Percentiles rank a stretch among this genome's conserved stretches.
Evolutionary conservation across 1,284 basidiomycete species (phyloP).

Genomic region (Malassezia cuniculi): DNA sequence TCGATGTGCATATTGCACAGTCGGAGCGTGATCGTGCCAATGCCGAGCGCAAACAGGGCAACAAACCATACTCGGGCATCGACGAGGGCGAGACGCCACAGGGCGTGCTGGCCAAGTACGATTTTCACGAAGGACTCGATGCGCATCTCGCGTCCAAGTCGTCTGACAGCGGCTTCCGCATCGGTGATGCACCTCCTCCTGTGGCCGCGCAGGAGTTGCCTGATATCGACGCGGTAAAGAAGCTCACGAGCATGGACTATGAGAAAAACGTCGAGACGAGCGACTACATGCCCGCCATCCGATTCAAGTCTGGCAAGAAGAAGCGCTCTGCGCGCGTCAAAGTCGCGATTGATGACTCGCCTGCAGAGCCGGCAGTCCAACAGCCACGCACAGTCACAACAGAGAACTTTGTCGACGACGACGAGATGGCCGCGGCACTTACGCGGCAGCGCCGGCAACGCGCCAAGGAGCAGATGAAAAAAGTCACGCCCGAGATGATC

Average conservation of each 20-base stretch:
- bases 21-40: conserved; percentile 64
- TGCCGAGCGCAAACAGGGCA: conserved; percentile 74
- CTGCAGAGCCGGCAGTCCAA: conserved; percentile 44
- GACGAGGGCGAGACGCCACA: conserved; percentile 77
- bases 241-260: conserved; percentile 74
- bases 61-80: conserved; percentile 79
- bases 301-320: conserved; percentile 56
- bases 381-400: conserved; percentile 11
- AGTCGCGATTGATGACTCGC: conserved; percentile 52
- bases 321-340: conserved; percentile 53
- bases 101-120: conserved; percentile 83
- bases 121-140: conserved; percentile 62
- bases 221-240: too few species aligned
- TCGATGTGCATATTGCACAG: conserved; percentile 84
- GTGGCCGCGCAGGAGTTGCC: conserved; percentile 46
- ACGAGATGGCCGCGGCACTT: conserved; percentile 86
- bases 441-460: conserved; percentile 71
- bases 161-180: conserved; percentile 9
- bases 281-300: conserved; percentile 76
- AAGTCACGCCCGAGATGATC: conserved; percentile 69
- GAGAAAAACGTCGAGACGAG: conserved; percentile 63
- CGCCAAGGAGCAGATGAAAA: conserved; percentile 59
- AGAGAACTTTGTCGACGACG: conserved; percentile 80
- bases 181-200: conserved; percentile 28
- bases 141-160: background rate